Conservation (phyloP, 352 stramenopile species). For the Phytopythium aichiense region DNA sequence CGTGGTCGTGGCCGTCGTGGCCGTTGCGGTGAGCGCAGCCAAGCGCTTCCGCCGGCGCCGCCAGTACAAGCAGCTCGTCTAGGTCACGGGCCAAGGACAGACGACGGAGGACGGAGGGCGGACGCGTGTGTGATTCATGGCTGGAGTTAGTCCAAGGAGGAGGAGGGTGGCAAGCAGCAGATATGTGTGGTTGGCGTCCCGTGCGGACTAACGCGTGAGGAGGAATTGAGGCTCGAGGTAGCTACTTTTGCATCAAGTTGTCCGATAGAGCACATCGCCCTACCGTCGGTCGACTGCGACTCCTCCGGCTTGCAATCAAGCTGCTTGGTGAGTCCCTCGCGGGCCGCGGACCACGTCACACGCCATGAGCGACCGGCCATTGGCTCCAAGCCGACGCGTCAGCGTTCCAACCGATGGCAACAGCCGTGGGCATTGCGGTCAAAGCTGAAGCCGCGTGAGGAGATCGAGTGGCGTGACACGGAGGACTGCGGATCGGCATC, state of each 20-base stretch:
- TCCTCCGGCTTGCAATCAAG: not conserved
- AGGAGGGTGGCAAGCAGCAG: too few species aligned
- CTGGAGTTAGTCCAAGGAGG: not conserved
- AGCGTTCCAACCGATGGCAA: not conserved
- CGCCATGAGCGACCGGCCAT: not conserved
- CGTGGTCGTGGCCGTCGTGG: slow-evolving; percentile 16
- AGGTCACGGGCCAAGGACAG: not conserved
- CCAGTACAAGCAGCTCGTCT: slow-evolving; percentile 52
- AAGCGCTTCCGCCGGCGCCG: slow-evolving; percentile 38
- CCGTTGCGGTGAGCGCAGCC: slow-evolving; percentile 38
- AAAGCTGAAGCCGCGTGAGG: not conserved
- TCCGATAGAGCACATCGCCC: too few species aligned
- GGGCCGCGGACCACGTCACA: not conserved
- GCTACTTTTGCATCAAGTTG: too few species aligned
- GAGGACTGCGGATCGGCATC: too few species aligned
- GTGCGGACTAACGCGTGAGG: too few species aligned
- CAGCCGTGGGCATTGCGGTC: not conserved
- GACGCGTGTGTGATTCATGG: too few species aligned
- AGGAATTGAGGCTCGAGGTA: too few species aligned
- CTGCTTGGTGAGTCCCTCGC: too few species aligned
- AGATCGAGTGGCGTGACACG: not conserved
- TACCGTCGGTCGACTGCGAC: too few species aligned
- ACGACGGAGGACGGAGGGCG: not conserved
- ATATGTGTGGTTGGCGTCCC: too few species aligned
- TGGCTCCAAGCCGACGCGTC: not conserved